These are phyloP conservation scores for Backusella circina DNA, from an alignment of 192 early-diverging fungal genomes.

Conservation along the genomic window DNA sequence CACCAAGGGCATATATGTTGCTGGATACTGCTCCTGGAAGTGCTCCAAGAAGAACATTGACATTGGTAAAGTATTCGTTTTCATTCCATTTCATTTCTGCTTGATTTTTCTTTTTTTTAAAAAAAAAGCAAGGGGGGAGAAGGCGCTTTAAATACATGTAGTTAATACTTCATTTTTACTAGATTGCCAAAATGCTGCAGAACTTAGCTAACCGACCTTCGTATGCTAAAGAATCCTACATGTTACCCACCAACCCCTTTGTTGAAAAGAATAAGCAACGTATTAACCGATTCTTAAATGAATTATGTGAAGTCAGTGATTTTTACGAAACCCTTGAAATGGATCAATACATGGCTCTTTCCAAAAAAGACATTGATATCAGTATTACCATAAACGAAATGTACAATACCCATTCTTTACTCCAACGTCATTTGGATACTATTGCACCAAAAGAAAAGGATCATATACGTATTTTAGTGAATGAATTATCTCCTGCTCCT, in stretches of 20 bases:
- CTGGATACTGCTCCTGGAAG: conserved; percentile 77
- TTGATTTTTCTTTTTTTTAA: neutral
- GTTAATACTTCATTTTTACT: neutral
- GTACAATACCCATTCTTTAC: conserved; percentile 84
- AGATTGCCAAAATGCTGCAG: conserved; percentile 92
- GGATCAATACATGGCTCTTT: conserved; percentile 96
- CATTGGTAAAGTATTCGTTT: conserved; percentile 52
- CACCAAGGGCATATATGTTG: conserved; percentile 93
- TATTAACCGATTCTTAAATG: conserved; percentile 86
- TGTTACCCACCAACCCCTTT: conserved; percentile 87
- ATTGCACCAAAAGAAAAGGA: conserved; percentile 78
- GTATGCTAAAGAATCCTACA: conserved; percentile 88
- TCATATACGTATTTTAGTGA: conserved; percentile 74
- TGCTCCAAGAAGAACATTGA: conserved; percentile 82
- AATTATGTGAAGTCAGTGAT: conserved; percentile 91
- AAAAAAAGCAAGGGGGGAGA: neutral
- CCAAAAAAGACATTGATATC: conserved; percentile 86
- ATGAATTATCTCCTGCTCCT: conserved; percentile 73
- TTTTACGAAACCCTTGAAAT: conserved; percentile 97
- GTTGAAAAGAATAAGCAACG: conserved; percentile 82
- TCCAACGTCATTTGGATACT: conserved; percentile 78
- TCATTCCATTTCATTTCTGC: neutral
- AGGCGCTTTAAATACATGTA: too few relatives aligned
- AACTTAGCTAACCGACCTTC: conserved; percentile 93
- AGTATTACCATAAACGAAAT: conserved; percentile 94